These are phyloP conservation scores for Trichoderma erinaceum DNA, from an alignment of 495 filamentous ascomycete genomes.

Conservation along the genomic window DNA sequence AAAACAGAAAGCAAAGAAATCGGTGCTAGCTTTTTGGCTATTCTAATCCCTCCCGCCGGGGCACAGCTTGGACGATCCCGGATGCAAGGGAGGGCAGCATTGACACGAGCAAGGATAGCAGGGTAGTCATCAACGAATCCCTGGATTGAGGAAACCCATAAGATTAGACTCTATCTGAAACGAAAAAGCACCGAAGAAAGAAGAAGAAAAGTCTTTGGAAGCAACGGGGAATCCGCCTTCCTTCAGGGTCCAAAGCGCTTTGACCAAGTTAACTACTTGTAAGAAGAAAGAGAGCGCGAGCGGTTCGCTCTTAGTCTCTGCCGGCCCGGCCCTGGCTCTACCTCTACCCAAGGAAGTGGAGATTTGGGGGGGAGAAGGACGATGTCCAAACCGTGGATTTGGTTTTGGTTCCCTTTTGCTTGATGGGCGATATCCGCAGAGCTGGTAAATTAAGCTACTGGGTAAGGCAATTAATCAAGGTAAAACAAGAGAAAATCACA, in stretches of 20 bases:
- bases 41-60: background rate
- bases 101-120: background rate
- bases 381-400: too few species aligned
- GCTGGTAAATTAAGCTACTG: conserved; percentile 5
- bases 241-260: background rate
- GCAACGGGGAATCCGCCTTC: background rate
- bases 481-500: too few species aligned
- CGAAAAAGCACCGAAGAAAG: conserved; percentile 8
- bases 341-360: too few species aligned
- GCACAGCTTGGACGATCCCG: background rate
- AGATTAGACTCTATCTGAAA: conserved; percentile 3
- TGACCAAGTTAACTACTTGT: too few species aligned
- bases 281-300: background rate
- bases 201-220: background rate
- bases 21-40: background rate
- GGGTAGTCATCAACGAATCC: background rate
- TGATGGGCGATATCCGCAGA: background rate
- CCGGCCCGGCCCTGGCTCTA: conserved; percentile 10
- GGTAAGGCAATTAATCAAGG: background rate
- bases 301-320: background rate
- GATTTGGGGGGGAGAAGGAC: too few species aligned
- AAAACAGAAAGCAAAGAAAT: background rate
- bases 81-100: background rate
- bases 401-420: background rate
- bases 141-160: background rate